Evolutionary conservation across 805 yeast species (phyloP), one percentile per base, ranked within the genome.

Genomic region (Myxozyma kluyveri): DNA sequence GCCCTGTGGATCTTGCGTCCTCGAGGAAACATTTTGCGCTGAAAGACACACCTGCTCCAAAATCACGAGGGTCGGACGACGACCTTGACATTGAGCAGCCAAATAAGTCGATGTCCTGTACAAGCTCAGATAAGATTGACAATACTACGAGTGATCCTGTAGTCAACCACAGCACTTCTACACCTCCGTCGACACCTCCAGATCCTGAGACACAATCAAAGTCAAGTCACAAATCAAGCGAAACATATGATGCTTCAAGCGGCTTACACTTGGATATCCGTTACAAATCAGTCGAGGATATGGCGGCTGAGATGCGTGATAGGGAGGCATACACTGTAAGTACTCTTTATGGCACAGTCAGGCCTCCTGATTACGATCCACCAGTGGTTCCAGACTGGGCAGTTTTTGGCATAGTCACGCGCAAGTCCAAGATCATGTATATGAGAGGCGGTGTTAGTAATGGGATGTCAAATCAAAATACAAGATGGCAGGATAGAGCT

Each of bases 331-430:
- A 86, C 42, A 71, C 85, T 37, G 65, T 87, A 2, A 76, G 77
- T 7, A 80, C 82, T 58, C 65, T 85, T 2, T 74, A 80, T 59
- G 84, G 88, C 1, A 81, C 82, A 57, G 81, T 89, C 1, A 59
- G 66, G 26, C 84, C 93, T 1, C 93, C 96, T 0, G 72, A 78
- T 19, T 89, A 78, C 63, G 65, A 69, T 4, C 85, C 85, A 42
- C 96, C 96, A 0, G 69, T 70, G 1, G 83, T 83, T 61, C 69
- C 84, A 2, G 89, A 90, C 64, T 89, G 88, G 85, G 83, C 83
- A n/a, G 76, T 82, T 1, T 62, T 84, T n/a, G 97, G 95, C 0
- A 73, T 86, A 2, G 72, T 90, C 0, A 70, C 80, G 3, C 63
- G 65, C 19, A 88, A 88, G 62, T 71, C 81, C 3, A 78, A 73